phyloP scores from a whole-genome alignment of 805 yeast genomes.

The Nakazawaea siamensis region DNA sequence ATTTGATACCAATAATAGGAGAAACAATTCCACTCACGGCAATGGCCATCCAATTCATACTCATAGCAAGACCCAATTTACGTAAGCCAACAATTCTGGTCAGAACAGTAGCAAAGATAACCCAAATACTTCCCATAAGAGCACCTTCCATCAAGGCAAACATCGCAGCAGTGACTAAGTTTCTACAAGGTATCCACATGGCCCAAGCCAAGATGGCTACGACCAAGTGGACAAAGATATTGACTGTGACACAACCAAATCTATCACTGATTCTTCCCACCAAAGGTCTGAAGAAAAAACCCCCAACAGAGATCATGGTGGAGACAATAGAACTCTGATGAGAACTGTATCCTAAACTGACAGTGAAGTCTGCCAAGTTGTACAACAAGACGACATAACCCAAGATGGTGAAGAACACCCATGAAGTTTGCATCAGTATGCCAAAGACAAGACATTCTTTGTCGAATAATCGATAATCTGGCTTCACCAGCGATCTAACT shows the following conservation, averaged over 20 bases:
- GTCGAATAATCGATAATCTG: constrained; percentile 33
- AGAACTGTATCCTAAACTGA: constrained; percentile 48
- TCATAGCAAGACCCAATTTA: constrained; percentile 43
- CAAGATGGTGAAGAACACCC: constrained; percentile 39
- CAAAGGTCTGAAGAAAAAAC: constrained; percentile 45
- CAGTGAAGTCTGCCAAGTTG: constrained; percentile 51
- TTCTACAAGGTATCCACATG: constrained; percentile 52
- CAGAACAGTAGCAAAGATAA: constrained; percentile 41
- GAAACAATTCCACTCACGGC: constrained; percentile 47
- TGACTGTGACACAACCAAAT: constrained; percentile 43
- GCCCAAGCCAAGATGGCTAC: constrained; percentile 35
- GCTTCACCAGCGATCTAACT: constrained; percentile 29
- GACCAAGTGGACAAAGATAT: constrained; percentile 26
- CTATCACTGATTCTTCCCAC: constrained; percentile 44
- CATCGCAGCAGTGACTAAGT: constrained; percentile 44
- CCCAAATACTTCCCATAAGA: constrained; percentile 56
- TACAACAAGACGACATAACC: constrained; percentile 57
- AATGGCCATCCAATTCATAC: constrained; percentile 36
- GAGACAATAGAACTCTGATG: constrained; percentile 49
- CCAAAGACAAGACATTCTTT: constrained; percentile 30
- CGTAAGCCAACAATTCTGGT: constrained; percentile 47
- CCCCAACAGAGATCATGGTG: constrained; percentile 54
- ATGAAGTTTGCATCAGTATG: constrained; percentile 31
- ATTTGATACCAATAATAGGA: constrained; percentile 51
- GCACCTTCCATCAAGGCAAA: constrained; percentile 47